Percentiles rank a stretch among this genome's conserved stretches.
Evolutionary conservation across 305 asterid genomes (phyloP).

Genomic region (Vinca major): DNA sequence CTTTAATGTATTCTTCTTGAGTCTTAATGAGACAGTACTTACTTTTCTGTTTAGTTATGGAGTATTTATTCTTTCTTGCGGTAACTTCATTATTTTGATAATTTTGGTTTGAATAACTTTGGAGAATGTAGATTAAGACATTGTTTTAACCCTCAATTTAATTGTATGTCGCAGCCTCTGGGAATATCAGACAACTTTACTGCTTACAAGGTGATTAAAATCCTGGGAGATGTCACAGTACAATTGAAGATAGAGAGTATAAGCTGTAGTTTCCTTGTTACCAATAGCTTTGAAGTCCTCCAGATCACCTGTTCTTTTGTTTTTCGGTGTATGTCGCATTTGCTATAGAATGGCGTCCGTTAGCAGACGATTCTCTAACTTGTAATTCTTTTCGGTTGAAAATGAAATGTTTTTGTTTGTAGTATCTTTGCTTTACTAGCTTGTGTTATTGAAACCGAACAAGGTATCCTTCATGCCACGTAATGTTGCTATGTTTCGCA

Average conservation of each 20-base stretch:
- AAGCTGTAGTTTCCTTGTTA: conserved; percentile 16
- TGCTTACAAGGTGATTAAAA: conserved; percentile 64
- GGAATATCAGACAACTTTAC: conserved; percentile 84
- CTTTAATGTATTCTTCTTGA: neutral
- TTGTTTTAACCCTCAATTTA: conserved; percentile 15
- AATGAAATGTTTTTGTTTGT: conserved; percentile 10
- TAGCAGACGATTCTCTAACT: conserved; percentile 21
- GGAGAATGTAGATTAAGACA: neutral
- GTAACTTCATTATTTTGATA: neutral
- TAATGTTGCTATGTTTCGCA: neutral
- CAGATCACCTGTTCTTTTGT: conserved; percentile 27
- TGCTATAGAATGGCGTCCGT: conserved; percentile 25
- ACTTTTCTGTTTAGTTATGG: neutral
- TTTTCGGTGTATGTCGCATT: conserved; percentile 22
- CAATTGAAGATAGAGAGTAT: conserved; percentile 10
- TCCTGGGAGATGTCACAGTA: conserved; percentile 15
- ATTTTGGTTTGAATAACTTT: neutral
- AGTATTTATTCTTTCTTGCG: neutral
- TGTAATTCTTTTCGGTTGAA: conserved; percentile 17
- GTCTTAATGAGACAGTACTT: neutral
- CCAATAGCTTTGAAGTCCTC: conserved; percentile 22
- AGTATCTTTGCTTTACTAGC: conserved; percentile 5
- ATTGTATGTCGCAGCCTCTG: conserved; percentile 62
- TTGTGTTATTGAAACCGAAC: neutral
- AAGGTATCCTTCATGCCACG: no score